Evolutionary conservation across 2,329 filamentous ascomycete species (phyloP).

Genomic region (Ilyonectria robusta): DNA sequence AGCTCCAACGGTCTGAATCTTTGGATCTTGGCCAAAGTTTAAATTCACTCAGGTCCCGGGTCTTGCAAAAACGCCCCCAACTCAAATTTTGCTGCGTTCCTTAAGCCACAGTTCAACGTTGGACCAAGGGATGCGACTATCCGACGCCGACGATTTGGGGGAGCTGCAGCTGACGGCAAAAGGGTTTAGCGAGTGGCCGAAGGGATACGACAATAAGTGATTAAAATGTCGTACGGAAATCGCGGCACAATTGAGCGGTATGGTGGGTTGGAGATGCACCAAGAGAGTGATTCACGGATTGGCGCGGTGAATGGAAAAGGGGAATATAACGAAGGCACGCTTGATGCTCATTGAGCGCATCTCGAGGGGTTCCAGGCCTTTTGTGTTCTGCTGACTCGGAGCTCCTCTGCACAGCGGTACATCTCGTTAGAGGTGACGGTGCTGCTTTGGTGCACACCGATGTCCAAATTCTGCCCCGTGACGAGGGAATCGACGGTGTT

Average conservation of each 20-base stretch:
- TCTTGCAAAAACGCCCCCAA: conserved; percentile 24
- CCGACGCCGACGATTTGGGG: conserved; percentile 28
- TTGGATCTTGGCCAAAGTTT: conserved; percentile 31
- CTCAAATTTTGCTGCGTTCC: conserved; percentile 24
- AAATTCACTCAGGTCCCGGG: conserved; percentile 31
- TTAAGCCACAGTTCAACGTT: conserved; percentile 41
- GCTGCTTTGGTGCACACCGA: conserved; percentile 46
- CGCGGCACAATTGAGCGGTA: background rate
- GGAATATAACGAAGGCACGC: conserved; percentile 36
- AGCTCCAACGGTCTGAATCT: conserved; percentile 13
- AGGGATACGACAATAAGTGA: conserved; percentile 17
- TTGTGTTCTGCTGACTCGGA: conserved; percentile 36
- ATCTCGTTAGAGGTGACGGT: conserved; percentile 29
- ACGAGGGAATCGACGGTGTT: conserved; percentile 9
- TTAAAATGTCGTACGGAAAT: conserved; percentile 22
- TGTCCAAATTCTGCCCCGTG: conserved; percentile 33
- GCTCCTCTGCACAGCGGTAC: conserved; percentile 30
- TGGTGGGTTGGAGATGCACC: conserved; percentile 5
- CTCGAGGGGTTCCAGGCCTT: conserved; percentile 40
- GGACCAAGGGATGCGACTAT: conserved; percentile 33
- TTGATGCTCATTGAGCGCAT: conserved; percentile 34
- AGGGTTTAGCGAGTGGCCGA: conserved; percentile 5
- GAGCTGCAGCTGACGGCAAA: conserved; percentile 17
- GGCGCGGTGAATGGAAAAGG: conserved; percentile 31
- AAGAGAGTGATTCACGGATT: conserved; percentile 29